These are phyloP conservation scores for Rhodomyrtus psidioides DNA, from an alignment of 441 rosid genomes.

Conservation along the genomic window DNA sequence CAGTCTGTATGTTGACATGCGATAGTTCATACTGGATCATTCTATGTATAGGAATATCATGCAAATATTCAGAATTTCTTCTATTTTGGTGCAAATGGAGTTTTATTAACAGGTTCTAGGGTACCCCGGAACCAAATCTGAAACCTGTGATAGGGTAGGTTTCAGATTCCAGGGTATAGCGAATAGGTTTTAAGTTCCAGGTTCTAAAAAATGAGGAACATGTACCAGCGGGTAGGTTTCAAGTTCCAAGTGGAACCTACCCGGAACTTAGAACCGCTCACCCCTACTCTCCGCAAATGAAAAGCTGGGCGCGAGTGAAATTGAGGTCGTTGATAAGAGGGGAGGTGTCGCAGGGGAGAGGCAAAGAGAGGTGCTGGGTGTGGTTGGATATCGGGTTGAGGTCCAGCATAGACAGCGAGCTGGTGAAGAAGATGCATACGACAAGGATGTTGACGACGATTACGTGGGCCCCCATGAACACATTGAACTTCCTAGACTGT, in stretches of 20 bases:
- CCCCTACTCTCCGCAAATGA: no score
- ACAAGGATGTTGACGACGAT: conserved; percentile 36
- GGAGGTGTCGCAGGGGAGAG: neutral
- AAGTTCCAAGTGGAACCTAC: no score
- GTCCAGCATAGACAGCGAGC: neutral
- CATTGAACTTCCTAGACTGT: conserved; percentile 19
- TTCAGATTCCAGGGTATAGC: no score
- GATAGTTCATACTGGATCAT: neutral
- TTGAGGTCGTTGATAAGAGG: conserved; percentile 15
- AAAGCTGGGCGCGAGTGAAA: conserved; percentile 21
- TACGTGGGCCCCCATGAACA: conserved; percentile 16
- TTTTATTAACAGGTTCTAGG: no score
- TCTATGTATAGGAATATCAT: neutral
- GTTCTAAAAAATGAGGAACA: no score
- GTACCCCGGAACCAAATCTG: no score
- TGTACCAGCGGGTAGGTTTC: no score
- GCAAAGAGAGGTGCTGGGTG: neutral
- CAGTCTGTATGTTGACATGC: neutral
- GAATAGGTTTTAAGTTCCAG: no score
- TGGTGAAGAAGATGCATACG: conserved; percentile 21
- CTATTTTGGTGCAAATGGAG: no score
- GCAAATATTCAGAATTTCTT: no score
- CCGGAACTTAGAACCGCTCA: no score
- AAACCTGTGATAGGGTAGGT: no score
- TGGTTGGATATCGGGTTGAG: neutral